Conservation (phyloP, 2,329 filamentous ascomycete species). For the Epichloe glyceriae region DNA sequence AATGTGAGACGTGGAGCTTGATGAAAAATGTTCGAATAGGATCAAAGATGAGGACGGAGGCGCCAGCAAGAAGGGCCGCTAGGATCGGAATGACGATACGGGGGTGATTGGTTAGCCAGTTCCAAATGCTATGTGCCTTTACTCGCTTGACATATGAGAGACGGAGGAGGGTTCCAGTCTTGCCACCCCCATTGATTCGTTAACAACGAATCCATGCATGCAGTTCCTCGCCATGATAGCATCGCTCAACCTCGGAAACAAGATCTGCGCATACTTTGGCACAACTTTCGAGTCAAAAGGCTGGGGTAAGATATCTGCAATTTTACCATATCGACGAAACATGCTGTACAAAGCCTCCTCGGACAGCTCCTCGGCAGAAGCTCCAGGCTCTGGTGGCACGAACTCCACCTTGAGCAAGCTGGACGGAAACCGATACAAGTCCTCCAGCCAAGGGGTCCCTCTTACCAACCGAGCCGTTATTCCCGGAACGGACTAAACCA, state of each 20-base stretch:
- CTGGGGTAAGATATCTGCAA: slow-evolving; percentile 72
- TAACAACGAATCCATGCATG: slow-evolving; percentile 69
- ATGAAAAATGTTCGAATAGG: slow-evolving; percentile 91
- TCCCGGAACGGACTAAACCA: slow-evolving; percentile 78
- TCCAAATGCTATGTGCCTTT: slow-evolving; percentile 67
- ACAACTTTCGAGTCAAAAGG: slow-evolving; percentile 74
- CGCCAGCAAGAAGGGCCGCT: slow-evolving; percentile 66
- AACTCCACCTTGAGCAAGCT: slow-evolving; percentile 73
- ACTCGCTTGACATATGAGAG: slow-evolving; percentile 72
- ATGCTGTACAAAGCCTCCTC: slow-evolving; percentile 79
- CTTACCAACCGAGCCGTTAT: slow-evolving; percentile 62
- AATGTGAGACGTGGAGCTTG: slow-evolving; percentile 70
- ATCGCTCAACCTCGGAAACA: slow-evolving; percentile 60
- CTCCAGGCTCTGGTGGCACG: slow-evolving; percentile 57
- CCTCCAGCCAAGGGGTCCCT: slow-evolving; percentile 87
- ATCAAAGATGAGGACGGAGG: slow-evolving; percentile 84
- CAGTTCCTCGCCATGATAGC: slow-evolving; percentile 87
- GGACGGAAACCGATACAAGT: slow-evolving; percentile 72
- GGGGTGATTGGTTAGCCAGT: slow-evolving; percentile 79
- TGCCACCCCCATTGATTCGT: slow-evolving; percentile 61
- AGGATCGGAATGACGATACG: slow-evolving; percentile 75
- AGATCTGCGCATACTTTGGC: slow-evolving; percentile 68
- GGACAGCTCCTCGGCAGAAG: slow-evolving; percentile 60
- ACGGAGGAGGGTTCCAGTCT: slow-evolving; percentile 61
- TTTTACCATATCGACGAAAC: slow-evolving; percentile 82